phyloP scores from a whole-genome alignment of 1,284 basidiomycete genomes.

The Neotropicomus parvogracilis region DNA sequence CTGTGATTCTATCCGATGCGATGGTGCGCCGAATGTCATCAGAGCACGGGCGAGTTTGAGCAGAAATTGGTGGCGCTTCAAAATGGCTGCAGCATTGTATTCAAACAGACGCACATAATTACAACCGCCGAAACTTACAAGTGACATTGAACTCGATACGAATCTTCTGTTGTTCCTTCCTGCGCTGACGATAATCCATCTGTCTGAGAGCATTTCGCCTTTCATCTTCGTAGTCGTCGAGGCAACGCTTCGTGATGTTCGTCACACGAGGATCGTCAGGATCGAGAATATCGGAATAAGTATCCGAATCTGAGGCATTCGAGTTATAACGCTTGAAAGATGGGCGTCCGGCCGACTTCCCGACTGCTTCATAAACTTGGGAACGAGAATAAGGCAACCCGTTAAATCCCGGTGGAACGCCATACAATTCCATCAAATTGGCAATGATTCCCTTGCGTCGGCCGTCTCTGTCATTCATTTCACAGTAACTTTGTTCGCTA shows the following conservation, averaged over 20 bases:
- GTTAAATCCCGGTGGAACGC: constrained; percentile 26
- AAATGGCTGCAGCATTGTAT: constrained; percentile 39
- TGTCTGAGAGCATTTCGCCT: constrained; percentile 53
- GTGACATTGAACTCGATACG: constrained; percentile 69
- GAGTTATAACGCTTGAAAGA: constrained; percentile 18
- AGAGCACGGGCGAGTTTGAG: constrained; percentile 60
- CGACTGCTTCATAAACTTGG: constrained; percentile 17
- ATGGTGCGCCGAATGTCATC: constrained; percentile 70
- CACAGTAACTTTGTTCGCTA: constrained; percentile 13
- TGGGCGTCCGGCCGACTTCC: constrained; percentile 5
- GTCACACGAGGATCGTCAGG: constrained; percentile 54
- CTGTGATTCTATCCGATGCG: constrained; percentile 68
- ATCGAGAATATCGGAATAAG: constrained; percentile 47
- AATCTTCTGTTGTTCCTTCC: constrained; percentile 58
- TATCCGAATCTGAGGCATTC: constrained; percentile 26
- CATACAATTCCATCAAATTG: constrained; percentile 55
- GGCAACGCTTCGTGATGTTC: constrained; percentile 39
- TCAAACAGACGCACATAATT: neutral
- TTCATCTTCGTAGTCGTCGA: constrained; percentile 58
- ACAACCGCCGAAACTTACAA: constrained; percentile 40
- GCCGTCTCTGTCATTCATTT: constrained; percentile 26
- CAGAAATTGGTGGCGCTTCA: constrained; percentile 59
- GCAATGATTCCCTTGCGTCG: constrained; percentile 36
- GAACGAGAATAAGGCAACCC: constrained; percentile 32
- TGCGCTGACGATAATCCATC: constrained; percentile 62